Conservation (phyloP, 2,329 filamentous ascomycete genomes). For the Penicillium sp. region DNA sequence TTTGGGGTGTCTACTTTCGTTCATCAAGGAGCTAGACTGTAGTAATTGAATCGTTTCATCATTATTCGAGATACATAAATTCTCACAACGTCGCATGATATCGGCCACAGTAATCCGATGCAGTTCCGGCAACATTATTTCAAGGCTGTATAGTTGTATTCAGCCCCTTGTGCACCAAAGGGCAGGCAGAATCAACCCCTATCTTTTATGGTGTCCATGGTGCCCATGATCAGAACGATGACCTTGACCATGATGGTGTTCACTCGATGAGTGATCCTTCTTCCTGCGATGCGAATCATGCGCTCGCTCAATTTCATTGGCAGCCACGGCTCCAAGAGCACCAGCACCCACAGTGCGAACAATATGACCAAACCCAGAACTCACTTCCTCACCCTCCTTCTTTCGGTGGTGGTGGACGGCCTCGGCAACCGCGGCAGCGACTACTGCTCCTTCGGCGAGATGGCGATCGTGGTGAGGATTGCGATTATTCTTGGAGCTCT, state of each 20-base stretch:
- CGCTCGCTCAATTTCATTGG: conserved; percentile 2
- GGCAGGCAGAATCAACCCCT: neutral
- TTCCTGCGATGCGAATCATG: neutral
- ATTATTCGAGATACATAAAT: neutral
- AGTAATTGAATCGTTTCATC: neutral
- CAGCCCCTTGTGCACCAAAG: neutral
- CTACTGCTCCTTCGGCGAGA: conserved; percentile 2
- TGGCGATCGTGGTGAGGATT: conserved; percentile 5
- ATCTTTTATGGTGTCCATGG: neutral
- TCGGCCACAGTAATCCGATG: neutral
- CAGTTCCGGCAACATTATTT: neutral
- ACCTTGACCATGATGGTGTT: neutral
- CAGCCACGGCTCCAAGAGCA: conserved; percentile 9
- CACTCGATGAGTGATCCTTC: neutral
- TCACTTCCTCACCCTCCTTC: conserved; percentile 6
- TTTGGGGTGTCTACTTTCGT: neutral
- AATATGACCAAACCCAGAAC: conserved; percentile 7
- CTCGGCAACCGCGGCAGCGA: conserved; percentile 3
- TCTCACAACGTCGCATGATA: neutral
- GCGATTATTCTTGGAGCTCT: neutral
- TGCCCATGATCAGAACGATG: neutral
- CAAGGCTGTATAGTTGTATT: neutral
- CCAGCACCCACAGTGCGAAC: conserved; percentile 7
- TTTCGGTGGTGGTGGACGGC: conserved; percentile 3
- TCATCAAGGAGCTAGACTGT: neutral